phyloP scores from a whole-genome alignment of 2,329 filamentous ascomycete genomes.

The Exutisphaerella laricina region DNA sequence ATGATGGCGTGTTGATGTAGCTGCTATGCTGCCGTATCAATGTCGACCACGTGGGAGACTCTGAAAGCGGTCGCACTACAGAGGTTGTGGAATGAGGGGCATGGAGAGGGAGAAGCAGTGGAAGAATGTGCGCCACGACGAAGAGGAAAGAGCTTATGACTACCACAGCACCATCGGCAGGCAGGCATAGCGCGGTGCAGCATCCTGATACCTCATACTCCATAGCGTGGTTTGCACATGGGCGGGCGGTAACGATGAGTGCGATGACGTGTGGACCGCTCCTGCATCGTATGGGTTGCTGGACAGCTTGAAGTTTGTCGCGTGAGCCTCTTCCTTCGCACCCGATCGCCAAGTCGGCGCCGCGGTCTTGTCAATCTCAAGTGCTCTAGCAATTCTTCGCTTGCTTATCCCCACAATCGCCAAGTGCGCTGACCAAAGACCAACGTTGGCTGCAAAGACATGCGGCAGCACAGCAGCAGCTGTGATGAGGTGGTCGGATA shows the following conservation, averaged over 20 bases:
- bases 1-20: conserved; percentile 3
- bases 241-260: neutral
- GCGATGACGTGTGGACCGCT: neutral
- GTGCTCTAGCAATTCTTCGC: neutral
- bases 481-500: neutral
- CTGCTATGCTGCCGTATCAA: neutral
- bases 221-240: neutral
- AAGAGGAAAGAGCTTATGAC: neutral
- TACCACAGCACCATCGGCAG: neutral
- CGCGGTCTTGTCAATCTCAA: neutral
- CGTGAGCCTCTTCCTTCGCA: conserved; percentile 2
- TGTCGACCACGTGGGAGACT: neutral
- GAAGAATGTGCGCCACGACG: neutral
- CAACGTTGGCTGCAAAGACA: neutral
- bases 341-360: conserved; percentile 2
- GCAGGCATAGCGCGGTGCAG: neutral
- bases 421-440: neutral
- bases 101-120: neutral
- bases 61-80: neutral
- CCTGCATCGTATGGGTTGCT: neutral
- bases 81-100: neutral
- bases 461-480: neutral
- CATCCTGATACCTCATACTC: no score
- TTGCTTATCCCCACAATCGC: neutral
- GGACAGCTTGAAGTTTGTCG: neutral